Conservation (phyloP, 129 eudicot species). For the Sambucus nigra region DNA sequence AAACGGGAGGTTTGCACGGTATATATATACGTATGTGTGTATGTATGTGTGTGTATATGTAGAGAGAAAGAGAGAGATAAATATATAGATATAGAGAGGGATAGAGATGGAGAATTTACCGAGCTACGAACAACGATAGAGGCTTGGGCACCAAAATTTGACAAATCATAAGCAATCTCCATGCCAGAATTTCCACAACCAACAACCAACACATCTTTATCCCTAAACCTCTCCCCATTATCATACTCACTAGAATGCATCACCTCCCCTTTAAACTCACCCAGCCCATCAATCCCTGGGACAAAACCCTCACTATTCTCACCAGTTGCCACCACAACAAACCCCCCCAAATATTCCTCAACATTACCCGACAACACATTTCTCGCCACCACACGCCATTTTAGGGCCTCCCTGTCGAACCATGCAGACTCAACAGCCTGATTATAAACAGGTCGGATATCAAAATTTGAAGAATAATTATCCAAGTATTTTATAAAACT, state of each 20-base stretch:
- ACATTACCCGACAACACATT: slow-evolving; percentile 6
- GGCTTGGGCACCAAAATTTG: slow-evolving; percentile 39
- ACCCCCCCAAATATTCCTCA: slow-evolving; percentile 27
- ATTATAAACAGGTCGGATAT: slow-evolving; percentile 23
- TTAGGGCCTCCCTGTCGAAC: slow-evolving; percentile 10
- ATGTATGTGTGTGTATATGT: too few species aligned
- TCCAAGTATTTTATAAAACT: slow-evolving; percentile 43
- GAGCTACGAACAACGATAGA: slow-evolving; percentile 46
- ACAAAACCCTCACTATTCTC: slow-evolving; percentile 43
- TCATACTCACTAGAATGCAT: slow-evolving; percentile 37
- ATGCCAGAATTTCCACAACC: slow-evolving; percentile 67
- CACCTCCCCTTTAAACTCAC: slow-evolving; percentile 24
- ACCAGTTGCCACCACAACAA: slow-evolving; percentile 54
- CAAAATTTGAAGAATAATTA: slow-evolving; percentile 19
- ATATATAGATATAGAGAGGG: too few species aligned
- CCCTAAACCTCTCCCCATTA: slow-evolving; percentile 29
- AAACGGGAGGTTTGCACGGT: too few species aligned
- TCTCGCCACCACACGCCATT: slow-evolving; percentile 28
- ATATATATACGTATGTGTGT: too few species aligned
- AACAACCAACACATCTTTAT: slow-evolving; percentile 46
- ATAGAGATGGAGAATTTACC: too few species aligned
- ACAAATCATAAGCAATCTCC: slow-evolving; percentile 60
- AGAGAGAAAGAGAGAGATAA: too few species aligned
- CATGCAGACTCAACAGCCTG: slow-evolving; percentile 27
- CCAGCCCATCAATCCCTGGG: slow-evolving; percentile 37